These are phyloP conservation scores for Myotisia sp. DNA, from an alignment of 2,329 filamentous ascomycete genomes.

Conservation along the genomic window DNA sequence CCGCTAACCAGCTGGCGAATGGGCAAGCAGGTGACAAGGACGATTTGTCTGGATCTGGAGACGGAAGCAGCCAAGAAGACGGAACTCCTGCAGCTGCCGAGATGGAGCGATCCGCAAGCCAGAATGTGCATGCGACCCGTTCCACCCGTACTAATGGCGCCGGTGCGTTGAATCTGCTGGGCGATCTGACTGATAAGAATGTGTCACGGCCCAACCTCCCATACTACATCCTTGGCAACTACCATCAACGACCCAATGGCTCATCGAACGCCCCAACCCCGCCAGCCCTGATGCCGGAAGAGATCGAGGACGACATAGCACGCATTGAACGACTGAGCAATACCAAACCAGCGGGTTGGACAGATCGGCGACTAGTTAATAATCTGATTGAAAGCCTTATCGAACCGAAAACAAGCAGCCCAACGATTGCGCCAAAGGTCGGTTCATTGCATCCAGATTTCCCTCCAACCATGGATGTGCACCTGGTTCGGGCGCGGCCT, in stretches of 20 bases:
- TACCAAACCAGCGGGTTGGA: conserved; percentile 25
- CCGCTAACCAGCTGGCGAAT: conserved; percentile 24
- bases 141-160: conserved; percentile 39
- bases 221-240: conserved; percentile 34
- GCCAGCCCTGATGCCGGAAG: conserved; percentile 32
- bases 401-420: conserved; percentile 3
- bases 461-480: conserved; percentile 29
- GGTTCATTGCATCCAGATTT: conserved; percentile 33
- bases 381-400: conserved; percentile 23
- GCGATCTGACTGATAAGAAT: conserved; percentile 40
- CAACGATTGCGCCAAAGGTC: conserved; percentile 14
- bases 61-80: conserved; percentile 28
- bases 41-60: conserved; percentile 20
- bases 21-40: conserved; percentile 31
- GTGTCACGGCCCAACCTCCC: conserved; percentile 33
- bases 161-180: conserved; percentile 40
- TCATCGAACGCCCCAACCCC: conserved; percentile 28
- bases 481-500: conserved; percentile 24
- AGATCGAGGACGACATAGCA: conserved; percentile 33
- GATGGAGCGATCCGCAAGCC: conserved; percentile 48
- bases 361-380: conserved; percentile 30
- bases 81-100: conserved; percentile 35
- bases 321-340: conserved; percentile 27
- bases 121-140: conserved; percentile 42
- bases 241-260: conserved; percentile 31